phyloP scores from a whole-genome alignment of 495 filamentous ascomycete genomes.

The Monascus purpureus region DNA sequence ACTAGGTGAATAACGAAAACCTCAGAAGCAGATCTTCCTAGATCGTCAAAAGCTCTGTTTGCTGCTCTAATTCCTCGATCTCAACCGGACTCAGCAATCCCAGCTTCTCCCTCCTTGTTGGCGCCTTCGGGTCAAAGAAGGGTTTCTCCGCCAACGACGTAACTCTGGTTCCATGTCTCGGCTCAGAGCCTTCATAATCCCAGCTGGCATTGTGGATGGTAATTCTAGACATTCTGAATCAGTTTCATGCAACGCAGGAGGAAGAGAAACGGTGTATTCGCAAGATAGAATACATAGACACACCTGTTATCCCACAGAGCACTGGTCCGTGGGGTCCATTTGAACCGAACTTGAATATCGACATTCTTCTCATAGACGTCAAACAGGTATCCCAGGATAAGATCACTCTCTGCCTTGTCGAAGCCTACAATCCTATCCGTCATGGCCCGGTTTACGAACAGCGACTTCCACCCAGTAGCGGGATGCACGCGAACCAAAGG shows the following conservation, averaged over 20 bases:
- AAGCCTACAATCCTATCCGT: slow-evolving; percentile 50
- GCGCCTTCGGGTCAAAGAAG: slow-evolving; percentile 44
- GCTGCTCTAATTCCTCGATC: slow-evolving; percentile 8
- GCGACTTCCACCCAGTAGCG: slow-evolving; percentile 54
- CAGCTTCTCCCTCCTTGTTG: slow-evolving; percentile 44
- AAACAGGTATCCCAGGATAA: slow-evolving; percentile 53
- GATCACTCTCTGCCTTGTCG: slow-evolving; percentile 49
- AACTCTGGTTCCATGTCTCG: slow-evolving; percentile 49
- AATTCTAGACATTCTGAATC: slow-evolving; percentile 31
- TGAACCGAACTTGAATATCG: slow-evolving; percentile 55
- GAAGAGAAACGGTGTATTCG: background rate
- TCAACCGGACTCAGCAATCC: slow-evolving; percentile 26
- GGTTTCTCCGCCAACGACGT: slow-evolving; percentile 56
- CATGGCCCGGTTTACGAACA: slow-evolving; percentile 57
- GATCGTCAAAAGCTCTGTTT: background rate
- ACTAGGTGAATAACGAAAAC: too few relatives aligned
- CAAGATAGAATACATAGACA: background rate
- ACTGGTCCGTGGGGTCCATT: slow-evolving; percentile 46
- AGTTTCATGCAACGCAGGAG: too few relatives aligned
- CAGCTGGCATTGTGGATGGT: slow-evolving; percentile 56
- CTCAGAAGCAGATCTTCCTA: too few relatives aligned
- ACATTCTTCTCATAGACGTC: slow-evolving; percentile 51
- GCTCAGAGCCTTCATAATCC: slow-evolving; percentile 50
- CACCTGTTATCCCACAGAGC: slow-evolving; percentile 53
- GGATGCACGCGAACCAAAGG: slow-evolving; percentile 59